These are phyloP conservation scores for Triticum urartu DNA, from an alignment of 176 grass and related monocot species.

Conservation along the genomic window DNA sequence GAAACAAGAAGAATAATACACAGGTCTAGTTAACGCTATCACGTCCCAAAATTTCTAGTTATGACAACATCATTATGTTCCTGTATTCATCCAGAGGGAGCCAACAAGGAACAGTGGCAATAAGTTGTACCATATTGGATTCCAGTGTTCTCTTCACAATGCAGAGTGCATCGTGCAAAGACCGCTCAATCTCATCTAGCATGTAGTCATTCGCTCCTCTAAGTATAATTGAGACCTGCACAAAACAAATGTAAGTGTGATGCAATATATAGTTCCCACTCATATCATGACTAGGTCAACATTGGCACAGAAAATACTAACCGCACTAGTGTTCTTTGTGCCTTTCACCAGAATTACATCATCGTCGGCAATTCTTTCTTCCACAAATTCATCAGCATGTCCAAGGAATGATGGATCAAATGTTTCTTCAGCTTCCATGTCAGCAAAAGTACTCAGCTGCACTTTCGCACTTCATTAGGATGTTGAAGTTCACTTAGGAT, in stretches of 20 bases:
- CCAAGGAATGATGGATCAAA: conserved; percentile 86
- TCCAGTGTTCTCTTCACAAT: conserved; percentile 93
- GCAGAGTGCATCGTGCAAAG: conserved; percentile 81
- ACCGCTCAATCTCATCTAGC: conserved; percentile 89
- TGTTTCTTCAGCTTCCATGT: conserved; percentile 98
- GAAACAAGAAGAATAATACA: background rate
- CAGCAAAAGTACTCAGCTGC: conserved; percentile 90
- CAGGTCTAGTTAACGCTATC: background rate
- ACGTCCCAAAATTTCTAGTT: background rate
- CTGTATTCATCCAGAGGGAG: background rate
- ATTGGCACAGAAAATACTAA: conserved; percentile 40
- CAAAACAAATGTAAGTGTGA: conserved; percentile 2
- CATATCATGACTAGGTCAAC: background rate
- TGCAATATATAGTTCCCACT: background rate
- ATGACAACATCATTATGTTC: background rate
- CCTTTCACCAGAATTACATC: conserved; percentile 91
- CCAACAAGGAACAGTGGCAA: background rate
- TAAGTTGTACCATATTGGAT: conserved; percentile 67
- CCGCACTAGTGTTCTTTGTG: conserved; percentile 80
- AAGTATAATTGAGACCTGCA: conserved; percentile 84
- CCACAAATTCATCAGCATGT: conserved; percentile 72
- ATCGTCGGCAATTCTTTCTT: conserved; percentile 84
- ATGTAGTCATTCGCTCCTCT: conserved; percentile 93
- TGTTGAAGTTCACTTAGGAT: conserved; percentile 22
- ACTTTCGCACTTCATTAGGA: background rate